phyloP scores from a whole-genome alignment of 768 basidiomycete genomes.

The Trametes cubensis region DNA sequence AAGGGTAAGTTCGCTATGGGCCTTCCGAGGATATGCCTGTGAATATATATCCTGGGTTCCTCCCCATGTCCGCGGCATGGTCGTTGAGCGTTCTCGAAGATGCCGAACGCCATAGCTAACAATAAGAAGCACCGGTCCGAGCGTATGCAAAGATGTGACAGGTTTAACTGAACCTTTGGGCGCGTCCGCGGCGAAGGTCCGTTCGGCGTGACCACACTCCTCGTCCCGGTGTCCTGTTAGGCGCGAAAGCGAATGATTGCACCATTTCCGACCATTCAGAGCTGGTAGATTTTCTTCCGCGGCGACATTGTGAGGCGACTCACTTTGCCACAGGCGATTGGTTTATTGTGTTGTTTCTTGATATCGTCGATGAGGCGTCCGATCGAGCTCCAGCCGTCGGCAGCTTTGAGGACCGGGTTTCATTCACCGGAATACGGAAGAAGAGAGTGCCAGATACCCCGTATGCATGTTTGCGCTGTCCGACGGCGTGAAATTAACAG shows the following conservation, averaged over 20 bases:
- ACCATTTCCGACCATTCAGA: background rate
- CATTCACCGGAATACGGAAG: too few species aligned
- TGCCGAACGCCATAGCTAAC: background rate
- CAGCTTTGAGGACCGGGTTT: too few species aligned
- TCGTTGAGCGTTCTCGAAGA: background rate
- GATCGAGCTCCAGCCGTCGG: too few species aligned
- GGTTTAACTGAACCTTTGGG: background rate
- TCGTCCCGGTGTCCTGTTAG: background rate
- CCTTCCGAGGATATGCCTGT: background rate
- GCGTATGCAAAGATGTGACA: background rate
- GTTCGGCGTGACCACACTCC: background rate
- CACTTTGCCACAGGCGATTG: too few species aligned
- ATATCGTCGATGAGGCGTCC: too few species aligned
- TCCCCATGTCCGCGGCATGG: background rate
- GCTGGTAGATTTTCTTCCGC: background rate
- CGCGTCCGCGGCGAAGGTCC: background rate
- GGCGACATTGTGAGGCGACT: too few species aligned
- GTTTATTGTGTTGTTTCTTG: too few species aligned
- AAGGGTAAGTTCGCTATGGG: background rate
- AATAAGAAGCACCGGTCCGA: slow-evolving; percentile 1
- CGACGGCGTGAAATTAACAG: too few species aligned
- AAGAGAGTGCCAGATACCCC: too few species aligned
- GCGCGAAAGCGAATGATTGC: background rate
- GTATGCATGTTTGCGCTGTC: too few species aligned
- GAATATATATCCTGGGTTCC: background rate